Conservation (phyloP, 345 rosid species). For the Acer yangbiense region DNA sequence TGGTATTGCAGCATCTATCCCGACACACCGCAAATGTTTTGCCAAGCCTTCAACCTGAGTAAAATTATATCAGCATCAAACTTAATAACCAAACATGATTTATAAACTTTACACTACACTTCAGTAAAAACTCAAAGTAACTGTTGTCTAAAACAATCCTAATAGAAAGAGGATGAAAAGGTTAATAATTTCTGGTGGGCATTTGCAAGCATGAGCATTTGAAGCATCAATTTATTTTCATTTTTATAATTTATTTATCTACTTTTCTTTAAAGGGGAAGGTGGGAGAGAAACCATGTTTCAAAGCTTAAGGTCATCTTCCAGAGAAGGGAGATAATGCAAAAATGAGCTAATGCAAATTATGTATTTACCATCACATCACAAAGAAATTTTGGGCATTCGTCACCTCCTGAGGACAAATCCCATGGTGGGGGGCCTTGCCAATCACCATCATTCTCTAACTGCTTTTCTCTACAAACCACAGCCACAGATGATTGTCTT, state of each 20-base stretch:
- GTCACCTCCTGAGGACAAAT: slow-evolving; percentile 74
- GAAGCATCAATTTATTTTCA: neutral
- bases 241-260: neutral
- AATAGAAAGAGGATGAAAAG: neutral
- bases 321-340: neutral
- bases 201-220: neutral
- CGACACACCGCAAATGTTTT: slow-evolving; percentile 91
- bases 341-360: neutral
- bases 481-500: slow-evolving; percentile 32
- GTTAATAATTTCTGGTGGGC: neutral
- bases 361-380: slow-evolving; percentile 78
- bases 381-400: slow-evolving; percentile 88
- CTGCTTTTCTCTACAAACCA: slow-evolving; percentile 38
- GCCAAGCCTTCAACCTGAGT: slow-evolving; percentile 92
- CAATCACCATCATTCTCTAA: slow-evolving; percentile 47
- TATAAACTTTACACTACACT: neutral
- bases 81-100: neutral
- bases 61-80: slow-evolving; percentile 26
- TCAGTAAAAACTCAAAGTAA: neutral
- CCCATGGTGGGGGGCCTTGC: slow-evolving; percentile 95
- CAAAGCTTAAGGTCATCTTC: neutral
- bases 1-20: slow-evolving; percentile 88
- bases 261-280: no score
- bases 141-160: neutral
- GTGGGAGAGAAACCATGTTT: neutral